Conservation (phyloP, 2,329 filamentous ascomycete species). For the Pseudogymnoascus sp. region DNA sequence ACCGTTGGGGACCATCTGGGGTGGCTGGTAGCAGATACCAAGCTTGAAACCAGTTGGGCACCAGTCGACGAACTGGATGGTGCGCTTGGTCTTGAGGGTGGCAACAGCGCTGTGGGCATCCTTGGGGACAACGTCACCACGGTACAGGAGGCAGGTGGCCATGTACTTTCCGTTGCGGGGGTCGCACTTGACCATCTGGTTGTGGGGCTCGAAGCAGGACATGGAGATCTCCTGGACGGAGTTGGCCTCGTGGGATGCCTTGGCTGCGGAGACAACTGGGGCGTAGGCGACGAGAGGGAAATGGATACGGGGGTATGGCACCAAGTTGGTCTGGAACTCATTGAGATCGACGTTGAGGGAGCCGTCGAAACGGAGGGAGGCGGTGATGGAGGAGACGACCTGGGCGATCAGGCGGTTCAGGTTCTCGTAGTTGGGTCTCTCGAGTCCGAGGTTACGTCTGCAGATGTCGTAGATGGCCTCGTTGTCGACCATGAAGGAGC, state of each 20-base stretch:
- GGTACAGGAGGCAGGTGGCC: slow-evolving; percentile 96
- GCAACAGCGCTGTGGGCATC: slow-evolving; percentile 89
- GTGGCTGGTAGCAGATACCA: slow-evolving; percentile 99
- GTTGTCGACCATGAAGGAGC: slow-evolving; percentile 99
- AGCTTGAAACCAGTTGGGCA: slow-evolving; percentile 99
- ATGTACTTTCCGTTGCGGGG: slow-evolving; percentile 99
- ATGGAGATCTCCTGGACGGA: slow-evolving; percentile 97
- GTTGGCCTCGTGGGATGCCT: slow-evolving; percentile 96
- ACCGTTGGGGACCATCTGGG: slow-evolving; percentile 90
- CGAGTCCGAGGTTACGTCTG: slow-evolving; percentile 92
- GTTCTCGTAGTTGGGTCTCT: slow-evolving; percentile 98
- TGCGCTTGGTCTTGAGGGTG: slow-evolving; percentile 97
- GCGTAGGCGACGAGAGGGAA: slow-evolving; percentile 97
- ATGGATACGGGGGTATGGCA: slow-evolving; percentile 97
- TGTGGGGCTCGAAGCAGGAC: slow-evolving; percentile 99
- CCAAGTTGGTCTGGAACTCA: slow-evolving; percentile 99
- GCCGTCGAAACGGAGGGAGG: slow-evolving; percentile 95
- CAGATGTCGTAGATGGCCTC: slow-evolving; percentile 99
- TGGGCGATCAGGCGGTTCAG: slow-evolving; percentile 97
- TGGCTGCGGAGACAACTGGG: slow-evolving; percentile 87
- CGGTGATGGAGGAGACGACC: slow-evolving; percentile 97
- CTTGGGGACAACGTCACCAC: slow-evolving; percentile 95
- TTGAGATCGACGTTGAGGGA: slow-evolving; percentile 99
- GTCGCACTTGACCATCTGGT: slow-evolving; percentile 99
- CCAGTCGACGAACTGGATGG: slow-evolving; percentile 99